Percentiles rank a stretch among this genome's conserved stretches.
These are phyloP conservation scores for Mortierella sp. DNA, from an alignment of 371 early-diverging fungal genomes.

Conservation along the genomic window DNA sequence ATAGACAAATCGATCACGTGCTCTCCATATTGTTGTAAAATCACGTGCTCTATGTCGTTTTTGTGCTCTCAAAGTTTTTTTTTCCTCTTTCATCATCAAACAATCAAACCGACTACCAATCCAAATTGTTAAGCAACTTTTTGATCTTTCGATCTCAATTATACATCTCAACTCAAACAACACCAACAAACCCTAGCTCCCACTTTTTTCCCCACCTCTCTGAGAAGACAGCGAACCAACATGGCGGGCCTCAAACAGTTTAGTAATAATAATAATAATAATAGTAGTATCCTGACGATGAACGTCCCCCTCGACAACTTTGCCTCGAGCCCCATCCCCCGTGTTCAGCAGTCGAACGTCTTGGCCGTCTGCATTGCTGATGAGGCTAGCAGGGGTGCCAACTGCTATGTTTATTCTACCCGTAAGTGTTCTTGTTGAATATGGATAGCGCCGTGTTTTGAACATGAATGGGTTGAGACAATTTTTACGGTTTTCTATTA, in stretches of 20 bases:
- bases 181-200: conserved; percentile 17
- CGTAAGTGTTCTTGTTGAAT: too few species aligned
- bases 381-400: conserved; percentile 36
- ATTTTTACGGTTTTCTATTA: too few species aligned
- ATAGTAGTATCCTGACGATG: conserved; percentile 19
- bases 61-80: too few species aligned
- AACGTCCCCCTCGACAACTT: conserved; percentile 49
- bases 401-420: conserved; percentile 54
- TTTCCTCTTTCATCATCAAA: too few species aligned
- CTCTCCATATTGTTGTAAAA: too few species aligned
- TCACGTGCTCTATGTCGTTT: too few species aligned
- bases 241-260: conserved; percentile 54
- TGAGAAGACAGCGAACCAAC: conserved; percentile 55
- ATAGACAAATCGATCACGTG: too few species aligned
- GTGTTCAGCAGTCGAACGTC: conserved; percentile 28
- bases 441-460: too few species aligned
- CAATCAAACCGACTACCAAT: too few species aligned
- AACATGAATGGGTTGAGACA: too few species aligned
- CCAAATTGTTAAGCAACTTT: too few species aligned
- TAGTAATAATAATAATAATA: conserved; percentile 46
- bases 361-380: conserved; percentile 48
- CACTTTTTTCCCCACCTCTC: conserved; percentile 43
- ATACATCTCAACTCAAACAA: not conserved
- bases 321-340: conserved; percentile 25
- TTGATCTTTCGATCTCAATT: too few species aligned